Conservation (phyloP, 208 protist species). For the Leishmania tropica region DNA sequence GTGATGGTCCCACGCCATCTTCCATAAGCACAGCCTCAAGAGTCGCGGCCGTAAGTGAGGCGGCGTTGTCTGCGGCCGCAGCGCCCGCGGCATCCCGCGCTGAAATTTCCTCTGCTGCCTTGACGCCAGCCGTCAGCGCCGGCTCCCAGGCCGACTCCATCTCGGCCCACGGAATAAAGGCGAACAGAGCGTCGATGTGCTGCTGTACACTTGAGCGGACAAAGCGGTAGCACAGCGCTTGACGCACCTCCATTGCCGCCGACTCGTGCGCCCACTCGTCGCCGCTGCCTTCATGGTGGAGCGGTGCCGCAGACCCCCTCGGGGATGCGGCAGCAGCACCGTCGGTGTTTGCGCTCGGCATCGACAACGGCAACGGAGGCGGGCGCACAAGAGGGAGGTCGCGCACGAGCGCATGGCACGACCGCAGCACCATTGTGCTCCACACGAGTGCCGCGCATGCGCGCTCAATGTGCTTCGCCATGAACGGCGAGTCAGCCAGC, state of each 20-base stretch:
- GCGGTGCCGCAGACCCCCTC: not conserved
- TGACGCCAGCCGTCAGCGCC: conserved; percentile 9
- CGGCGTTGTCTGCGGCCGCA: conserved; percentile 14
- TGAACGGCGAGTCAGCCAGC: conserved; percentile 45
- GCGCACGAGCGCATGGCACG: conserved; percentile 39
- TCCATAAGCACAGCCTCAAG: conserved; percentile 36
- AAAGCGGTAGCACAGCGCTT: conserved; percentile 53
- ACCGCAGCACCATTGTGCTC: conserved; percentile 51
- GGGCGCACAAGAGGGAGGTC: conserved; percentile 16
- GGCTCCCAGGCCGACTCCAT: conserved; percentile 58
- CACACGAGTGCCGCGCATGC: conserved; percentile 64
- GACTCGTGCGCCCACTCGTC: conserved; percentile 31
- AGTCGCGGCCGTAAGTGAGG: conserved; percentile 7
- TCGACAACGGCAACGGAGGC: conserved; percentile 10
- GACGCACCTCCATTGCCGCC: conserved; percentile 35
- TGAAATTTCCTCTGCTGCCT: not conserved
- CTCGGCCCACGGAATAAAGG: conserved; percentile 66
- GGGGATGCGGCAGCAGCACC: not conserved
- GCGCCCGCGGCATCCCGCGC: not conserved
- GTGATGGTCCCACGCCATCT: conserved; percentile 13
- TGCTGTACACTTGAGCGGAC: conserved; percentile 62
- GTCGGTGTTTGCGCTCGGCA: not conserved
- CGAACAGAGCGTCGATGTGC: conserved; percentile 76
- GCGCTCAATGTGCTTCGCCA: conserved; percentile 55
- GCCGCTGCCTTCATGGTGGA: not conserved